Evolutionary conservation across 768 basidiomycete species (phyloP).

Genomic region (Psilocybe cubensis): DNA sequence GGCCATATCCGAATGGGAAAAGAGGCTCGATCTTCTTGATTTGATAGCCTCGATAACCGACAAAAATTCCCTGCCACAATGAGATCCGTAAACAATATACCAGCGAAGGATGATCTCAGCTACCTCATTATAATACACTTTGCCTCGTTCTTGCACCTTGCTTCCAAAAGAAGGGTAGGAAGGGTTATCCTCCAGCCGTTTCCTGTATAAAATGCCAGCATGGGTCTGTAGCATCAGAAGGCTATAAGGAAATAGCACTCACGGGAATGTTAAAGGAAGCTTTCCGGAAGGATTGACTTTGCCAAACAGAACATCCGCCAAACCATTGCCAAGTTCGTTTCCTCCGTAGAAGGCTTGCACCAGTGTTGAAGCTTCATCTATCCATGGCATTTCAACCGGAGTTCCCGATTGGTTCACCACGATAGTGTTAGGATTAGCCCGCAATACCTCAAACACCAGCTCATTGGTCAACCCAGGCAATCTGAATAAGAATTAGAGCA

Average conservation of each 20-base stretch:
- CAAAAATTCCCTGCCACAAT: conserved; percentile 45
- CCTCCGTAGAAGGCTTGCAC: conserved; percentile 55
- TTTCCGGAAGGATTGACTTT: conserved; percentile 63
- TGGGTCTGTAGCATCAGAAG: neutral
- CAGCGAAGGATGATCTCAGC: neutral
- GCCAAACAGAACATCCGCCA: conserved; percentile 64
- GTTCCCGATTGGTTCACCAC: conserved; percentile 62
- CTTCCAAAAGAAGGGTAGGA: conserved; percentile 48
- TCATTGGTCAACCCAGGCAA: conserved; percentile 55
- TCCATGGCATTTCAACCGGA: conserved; percentile 60
- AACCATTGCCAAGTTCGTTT: conserved; percentile 57
- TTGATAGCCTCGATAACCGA: conserved; percentile 58
- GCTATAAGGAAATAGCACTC: conserved; percentile 15
- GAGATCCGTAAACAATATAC: conserved; percentile 1
- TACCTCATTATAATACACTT: conserved; percentile 51
- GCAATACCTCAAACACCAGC: conserved; percentile 50
- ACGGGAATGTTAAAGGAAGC: conserved; percentile 59
- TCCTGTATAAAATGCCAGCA: conserved; percentile 26
- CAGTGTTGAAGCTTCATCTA: conserved; percentile 38
- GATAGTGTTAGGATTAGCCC: conserved; percentile 57
- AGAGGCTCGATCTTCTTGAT: conserved; percentile 44
- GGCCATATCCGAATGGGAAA: conserved; percentile 61
- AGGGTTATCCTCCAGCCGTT: conserved; percentile 55
- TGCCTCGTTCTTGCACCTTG: conserved; percentile 45
- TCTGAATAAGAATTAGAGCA: conserved; percentile 21